phyloP scores from a whole-genome alignment of 2,329 filamentous ascomycete genomes.

The Microdochium bolleyi region DNA sequence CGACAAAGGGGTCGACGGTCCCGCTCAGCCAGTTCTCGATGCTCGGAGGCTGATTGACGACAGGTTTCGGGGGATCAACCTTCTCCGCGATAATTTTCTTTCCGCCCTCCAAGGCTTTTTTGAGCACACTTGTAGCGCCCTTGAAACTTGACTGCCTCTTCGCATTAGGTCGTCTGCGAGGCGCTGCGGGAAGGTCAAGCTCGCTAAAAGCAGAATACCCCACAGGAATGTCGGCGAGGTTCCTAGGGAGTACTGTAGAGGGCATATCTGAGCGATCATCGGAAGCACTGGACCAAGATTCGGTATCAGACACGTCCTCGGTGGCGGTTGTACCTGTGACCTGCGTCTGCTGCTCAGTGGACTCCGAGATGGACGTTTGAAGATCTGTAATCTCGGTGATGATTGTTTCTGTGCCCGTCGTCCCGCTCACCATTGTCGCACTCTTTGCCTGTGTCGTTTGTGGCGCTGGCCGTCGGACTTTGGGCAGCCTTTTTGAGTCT shows the following conservation, averaged over 20 bases:
- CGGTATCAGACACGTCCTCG: conserved; percentile 21
- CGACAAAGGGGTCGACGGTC: conserved; percentile 56
- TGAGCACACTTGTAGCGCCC: conserved; percentile 53
- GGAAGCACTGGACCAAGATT: conserved; percentile 24
- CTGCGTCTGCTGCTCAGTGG: conserved; percentile 3
- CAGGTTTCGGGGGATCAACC: conserved; percentile 42
- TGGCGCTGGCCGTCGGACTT: conserved; percentile 12
- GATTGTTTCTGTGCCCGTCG: conserved; percentile 7
- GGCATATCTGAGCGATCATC: conserved; percentile 23
- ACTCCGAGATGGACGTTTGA: conserved; percentile 14
- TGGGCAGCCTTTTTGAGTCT: conserved; percentile 14
- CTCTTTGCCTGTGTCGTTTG: conserved; percentile 3
- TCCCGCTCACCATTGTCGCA: background rate
- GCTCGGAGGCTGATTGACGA: conserved; percentile 49
- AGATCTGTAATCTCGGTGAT: background rate
- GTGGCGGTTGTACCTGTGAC: conserved; percentile 14
- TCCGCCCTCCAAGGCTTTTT: conserved; percentile 55
- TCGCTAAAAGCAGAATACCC: conserved; percentile 61
- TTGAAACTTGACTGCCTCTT: conserved; percentile 50
- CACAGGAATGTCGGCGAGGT: conserved; percentile 53
- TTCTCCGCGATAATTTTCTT: conserved; percentile 58
- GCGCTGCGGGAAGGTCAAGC: conserved; percentile 39
- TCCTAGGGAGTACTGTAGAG: conserved; percentile 37
- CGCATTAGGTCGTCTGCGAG: conserved; percentile 24
- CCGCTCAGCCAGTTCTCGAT: conserved; percentile 59